phyloP scores from a whole-genome alignment of 2,329 filamentous ascomycete species.

The Sarocladium oryzae region DNA sequence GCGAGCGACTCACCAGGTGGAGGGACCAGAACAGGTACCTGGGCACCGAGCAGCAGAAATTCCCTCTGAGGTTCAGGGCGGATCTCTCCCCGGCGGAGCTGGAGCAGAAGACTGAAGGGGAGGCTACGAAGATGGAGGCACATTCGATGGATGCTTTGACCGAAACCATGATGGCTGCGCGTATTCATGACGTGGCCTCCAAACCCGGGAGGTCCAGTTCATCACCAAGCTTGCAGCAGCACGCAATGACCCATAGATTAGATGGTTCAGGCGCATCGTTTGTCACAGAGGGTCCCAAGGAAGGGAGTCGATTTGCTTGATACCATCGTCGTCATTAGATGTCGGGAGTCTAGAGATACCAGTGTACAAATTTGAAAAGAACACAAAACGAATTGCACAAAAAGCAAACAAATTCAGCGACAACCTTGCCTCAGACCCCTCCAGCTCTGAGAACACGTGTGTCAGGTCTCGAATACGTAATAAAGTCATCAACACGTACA shows the following conservation, averaged over 20 bases:
- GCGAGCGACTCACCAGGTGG: not conserved
- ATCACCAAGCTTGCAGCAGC: no score
- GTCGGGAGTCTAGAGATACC: not conserved
- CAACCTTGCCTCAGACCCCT: not conserved
- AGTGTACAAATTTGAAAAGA: not conserved
- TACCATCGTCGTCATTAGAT: not conserved
- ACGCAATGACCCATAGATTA: no score
- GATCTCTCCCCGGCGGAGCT: not conserved
- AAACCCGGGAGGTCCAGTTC: no score
- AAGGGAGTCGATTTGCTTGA: not conserved
- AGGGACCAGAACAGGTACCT: not conserved
- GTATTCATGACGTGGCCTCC: no score
- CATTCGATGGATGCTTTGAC: not conserved
- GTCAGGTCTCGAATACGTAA: not conserved
- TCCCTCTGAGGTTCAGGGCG: not conserved
- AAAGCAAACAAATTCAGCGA: not conserved
- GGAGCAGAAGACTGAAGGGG: not conserved
- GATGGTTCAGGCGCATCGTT: no score
- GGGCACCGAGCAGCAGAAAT: not conserved
- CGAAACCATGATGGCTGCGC: no score
- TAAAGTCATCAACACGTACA: constrained; percentile 6
- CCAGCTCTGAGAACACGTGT: not conserved
- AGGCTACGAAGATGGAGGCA: not conserved
- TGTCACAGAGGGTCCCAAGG: no score
- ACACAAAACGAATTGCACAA: not conserved